Evolutionary conservation across 2,329 filamentous ascomycete genomes (phyloP), one percentile per base, ranked within the genome.

Genomic region (Hypomyces perniciosus): DNA sequence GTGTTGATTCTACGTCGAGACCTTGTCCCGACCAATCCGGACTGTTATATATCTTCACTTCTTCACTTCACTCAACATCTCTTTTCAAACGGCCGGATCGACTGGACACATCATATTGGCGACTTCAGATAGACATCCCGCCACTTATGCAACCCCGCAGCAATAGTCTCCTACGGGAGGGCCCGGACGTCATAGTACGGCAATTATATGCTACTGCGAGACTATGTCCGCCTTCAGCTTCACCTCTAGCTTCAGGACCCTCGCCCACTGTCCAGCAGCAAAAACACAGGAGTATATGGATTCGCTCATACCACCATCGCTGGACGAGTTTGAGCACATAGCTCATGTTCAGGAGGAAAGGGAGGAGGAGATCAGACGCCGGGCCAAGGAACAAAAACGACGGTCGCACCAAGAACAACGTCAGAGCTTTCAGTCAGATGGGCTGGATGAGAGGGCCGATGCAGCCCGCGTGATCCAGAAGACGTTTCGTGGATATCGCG

Each of bases 401-500:
- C 64, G 69, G 30, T 68, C 69, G 37, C 62, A 67, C 54, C 63
- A 67, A 39, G 57, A 61, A 43, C 63, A 65, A 42, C 56, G 57
- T 10, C 50, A 59, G 50, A 60, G 57, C 51, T 57, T 50, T 46
- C 52, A 50, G 54, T 55, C 51, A 8, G 48, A 42, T 7, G 34
- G 35, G 5, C 54, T 41, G 8, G 50, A 57, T 12, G 62, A 63
- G 40, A 58, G 59, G 29, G 62, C 68, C 28, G 69, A 72, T 45
- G 81, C 81, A 2, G 81, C 80, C 4, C 72, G 70, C 26, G 61
- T 81, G 28, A 84, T 85, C 43, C 81, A 89, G 72, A 81, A 84
- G 57, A 86, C 84, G 28, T 95, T 90, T 64, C 78, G 90, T 33
- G 88, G 89, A 5, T 88, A 95, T 66, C 78, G 86, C 48, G 77